These are phyloP conservation scores for Candida sp. DNA, from an alignment of 1,139 yeast genomes.

Conservation along the genomic window DNA sequence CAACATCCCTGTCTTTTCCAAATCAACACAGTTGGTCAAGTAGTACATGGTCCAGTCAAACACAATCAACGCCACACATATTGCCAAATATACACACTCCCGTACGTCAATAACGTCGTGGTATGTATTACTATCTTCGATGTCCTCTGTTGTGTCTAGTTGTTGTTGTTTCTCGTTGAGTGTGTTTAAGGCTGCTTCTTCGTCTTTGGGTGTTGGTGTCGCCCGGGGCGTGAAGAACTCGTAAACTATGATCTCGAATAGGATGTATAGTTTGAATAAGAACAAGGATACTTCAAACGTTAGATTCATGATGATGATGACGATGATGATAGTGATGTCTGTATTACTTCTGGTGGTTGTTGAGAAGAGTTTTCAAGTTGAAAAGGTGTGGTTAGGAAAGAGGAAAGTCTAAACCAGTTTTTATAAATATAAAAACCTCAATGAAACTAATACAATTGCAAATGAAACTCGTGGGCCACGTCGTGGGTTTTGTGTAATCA, in stretches of 20 bases:
- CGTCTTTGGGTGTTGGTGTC: background rate
- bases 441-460: too few species aligned
- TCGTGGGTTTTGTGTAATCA: too few species aligned
- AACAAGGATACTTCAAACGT: background rate
- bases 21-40: background rate
- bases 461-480: too few species aligned
- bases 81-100: background rate
- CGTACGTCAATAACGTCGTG: background rate
- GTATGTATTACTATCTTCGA: background rate
- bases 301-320: background rate
- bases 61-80: slow-evolving; percentile 1
- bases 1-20: background rate
- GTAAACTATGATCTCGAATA: background rate
- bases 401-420: too few species aligned
- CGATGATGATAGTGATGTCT: too few species aligned
- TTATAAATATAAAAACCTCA: too few species aligned
- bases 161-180: background rate
- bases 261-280: slow-evolving; percentile 1
- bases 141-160: slow-evolving; percentile 3
- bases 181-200: background rate
- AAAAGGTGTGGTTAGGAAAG: too few species aligned
- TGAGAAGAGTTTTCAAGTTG: too few species aligned
- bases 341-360: too few species aligned
- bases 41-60: slow-evolving; percentile 5
- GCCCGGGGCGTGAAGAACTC: background rate